phyloP scores from a whole-genome alignment of 78 protist genomes.

The Carpediemonas membranifera region DNA sequence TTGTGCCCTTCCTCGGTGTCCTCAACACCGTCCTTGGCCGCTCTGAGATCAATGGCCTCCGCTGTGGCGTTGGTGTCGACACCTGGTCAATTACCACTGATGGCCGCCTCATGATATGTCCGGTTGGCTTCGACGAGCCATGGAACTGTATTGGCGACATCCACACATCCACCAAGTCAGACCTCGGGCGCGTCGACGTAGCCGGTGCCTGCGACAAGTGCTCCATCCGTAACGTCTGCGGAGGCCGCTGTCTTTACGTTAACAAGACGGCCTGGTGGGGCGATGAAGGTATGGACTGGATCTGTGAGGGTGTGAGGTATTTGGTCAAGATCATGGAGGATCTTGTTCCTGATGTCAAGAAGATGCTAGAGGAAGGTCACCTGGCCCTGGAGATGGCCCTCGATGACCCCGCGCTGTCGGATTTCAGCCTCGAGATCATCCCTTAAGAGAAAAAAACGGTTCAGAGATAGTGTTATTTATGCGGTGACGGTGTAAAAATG shows the following conservation, averaged over 20 bases:
- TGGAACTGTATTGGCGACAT: conserved; percentile 2
- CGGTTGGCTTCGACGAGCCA: neutral
- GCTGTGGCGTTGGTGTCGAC: too few relatives aligned
- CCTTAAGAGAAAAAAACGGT: too few relatives aligned
- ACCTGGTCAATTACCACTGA: conserved; percentile 8
- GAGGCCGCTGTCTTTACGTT: conserved; percentile 10
- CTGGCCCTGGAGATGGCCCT: too few relatives aligned
- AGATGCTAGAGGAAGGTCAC: neutral
- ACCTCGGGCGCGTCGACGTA: neutral
- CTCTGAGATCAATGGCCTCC: too few relatives aligned
- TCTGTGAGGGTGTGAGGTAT: neutral
- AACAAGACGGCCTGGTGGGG: neutral
- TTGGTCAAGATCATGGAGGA: neutral
- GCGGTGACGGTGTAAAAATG: too few relatives aligned
- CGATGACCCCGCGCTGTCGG: too few relatives aligned
- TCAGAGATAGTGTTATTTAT: too few relatives aligned
- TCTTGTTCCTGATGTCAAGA: neutral
- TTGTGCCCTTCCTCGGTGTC: too few relatives aligned
- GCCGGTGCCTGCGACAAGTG: neutral
- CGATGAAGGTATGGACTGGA: neutral
- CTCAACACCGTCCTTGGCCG: too few relatives aligned
- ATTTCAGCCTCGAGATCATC: too few relatives aligned
- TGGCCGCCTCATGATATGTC: neutral
- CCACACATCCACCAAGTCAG: neutral
- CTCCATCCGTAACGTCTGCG: neutral